Evolutionary conservation across 1,139 yeast genomes (phyloP), one percentile per base, ranked within the genome.

Genomic region (Kluyveromyces marxianus): DNA sequence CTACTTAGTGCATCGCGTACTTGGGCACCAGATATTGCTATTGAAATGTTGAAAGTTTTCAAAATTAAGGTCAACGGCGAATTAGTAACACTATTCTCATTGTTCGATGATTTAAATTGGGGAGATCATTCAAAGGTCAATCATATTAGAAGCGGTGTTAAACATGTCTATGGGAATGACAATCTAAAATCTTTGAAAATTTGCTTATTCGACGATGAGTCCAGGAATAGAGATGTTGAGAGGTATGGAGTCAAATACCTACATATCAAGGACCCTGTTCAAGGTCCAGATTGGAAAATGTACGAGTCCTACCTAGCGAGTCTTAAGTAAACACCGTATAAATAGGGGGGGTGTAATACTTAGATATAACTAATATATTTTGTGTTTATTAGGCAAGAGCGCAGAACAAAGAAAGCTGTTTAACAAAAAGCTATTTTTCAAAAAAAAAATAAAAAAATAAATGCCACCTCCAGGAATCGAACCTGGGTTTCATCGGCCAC

Each of bases 1-100:
- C 69, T 79, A 2, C 68, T 77, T 31, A 75, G 78, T 14, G 85
- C 85, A 0, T 77, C 83, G 42, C 67, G 85, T 54, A 80, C 86
- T 0, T 76, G 79, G 47, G 74, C 81, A 0, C 84, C 84, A 0
- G 66, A 66, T 30, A 68, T 78, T 34, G 85, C 85, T 2, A 68
- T 69, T 48, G 73, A 75, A 47, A 55, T 79, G 47, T 61, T 79
- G 43, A 59, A 69, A 4, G 57, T 69, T 38, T 70, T 76, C 41
- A 67, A 69, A 43, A 64, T 79, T 1, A 58, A 59, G 37, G 71
- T 67, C 30, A 69, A 68, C 45, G 62, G 55, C 7, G 35, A 57
- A 35, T 39, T 60, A 2, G 49, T 57, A 3, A 48, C 60, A 25
- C 48, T 62, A 43, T 49, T 49, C n/a, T 46, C 54, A 6, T 28